Base-by-base conservation (phyloP, 2,329 filamentous ascomycete species). In the Ilyonectria destructans region DNA sequence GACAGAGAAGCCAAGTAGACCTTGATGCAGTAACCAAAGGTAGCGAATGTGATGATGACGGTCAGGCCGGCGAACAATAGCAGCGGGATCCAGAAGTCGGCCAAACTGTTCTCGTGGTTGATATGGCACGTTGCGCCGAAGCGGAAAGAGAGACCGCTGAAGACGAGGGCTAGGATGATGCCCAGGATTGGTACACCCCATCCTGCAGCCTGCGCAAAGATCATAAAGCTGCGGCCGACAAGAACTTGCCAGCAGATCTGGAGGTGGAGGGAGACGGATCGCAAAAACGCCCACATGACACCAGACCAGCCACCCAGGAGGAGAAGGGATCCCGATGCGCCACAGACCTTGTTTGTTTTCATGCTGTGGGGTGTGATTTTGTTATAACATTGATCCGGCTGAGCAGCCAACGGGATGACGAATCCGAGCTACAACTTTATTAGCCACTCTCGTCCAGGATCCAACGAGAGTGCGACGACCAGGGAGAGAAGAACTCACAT, bases 161-260 rank as follows among this genome's bases (percentile, higher is more conserved):
- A 86, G 48, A 93, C 87, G 71, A 98, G 88, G 57, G 93, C 93
- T 48, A 96, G 81, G 3, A 91, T 86, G 70, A 97, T 89, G 40
- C 94, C 93, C 21, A 94, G 82, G 26, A 91, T 86, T 2, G 95
- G 94, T 52, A 98, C 87, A 19, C 92, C 93, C 93, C 96, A 98
- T 69, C 96, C 96, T 9, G 91, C 84, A 17, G 88, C 87, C 77
- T 97, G 91, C 3, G 96, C 91, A 71, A 89, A 88, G 85, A 94
- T 94, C 90, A 98, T 98, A 82, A 98, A 98, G 75, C 88, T 93
- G 51, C 91, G 89, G 45, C 96, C 96, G 4, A 97, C 93, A 8
- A 96, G 90, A 37, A 97, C 88, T 80, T 98, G 95, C 96, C 96
- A 99, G 85, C 95, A 98, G 71, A 99, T 98, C 81, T 98, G 96